Evolutionary conservation across 108 stramenopile genomes (phyloP), one percentile per base, ranked within the genome.

Genomic region (Hondaea fermentalgiana): DNA sequence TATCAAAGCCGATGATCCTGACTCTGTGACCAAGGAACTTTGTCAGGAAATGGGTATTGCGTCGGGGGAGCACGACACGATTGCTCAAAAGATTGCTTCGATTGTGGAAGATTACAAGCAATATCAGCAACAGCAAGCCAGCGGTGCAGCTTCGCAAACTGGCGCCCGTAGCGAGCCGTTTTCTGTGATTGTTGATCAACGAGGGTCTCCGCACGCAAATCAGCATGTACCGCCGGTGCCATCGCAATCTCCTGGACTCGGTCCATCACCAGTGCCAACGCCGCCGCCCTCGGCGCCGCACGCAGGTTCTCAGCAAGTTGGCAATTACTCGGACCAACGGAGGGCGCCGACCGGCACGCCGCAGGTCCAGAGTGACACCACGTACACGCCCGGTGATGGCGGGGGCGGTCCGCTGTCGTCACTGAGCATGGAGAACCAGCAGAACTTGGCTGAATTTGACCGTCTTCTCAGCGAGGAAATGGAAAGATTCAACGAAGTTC

Each of bases 21-120:
- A 96, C 58, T 93, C 95, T 89, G 94, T 97, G 69, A 96, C 95
- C 23, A 94, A 94, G 72, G 97, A 97, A 92, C 96, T 97, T 95
- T 95, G 96, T 17, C 92, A 94, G 29, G 97, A 96, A 64, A 93
- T 97, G 57, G 94, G 93, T 47, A 90, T 97, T 42, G 17, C 12
- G 1, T n/a, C 45, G 3, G 16, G 23, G 10, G 76, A 83, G 23
- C 45, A 47, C 4, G 76, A 3, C n/a, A 23, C 76, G 14, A 83
- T 83, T 35, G 76, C 76, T 2, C 12, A 53, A 35, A 12, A 53
- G 51, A 6, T 83, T 12, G 23, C 45, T 47, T 53, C 45, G 6
- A 6, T 83, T 23, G 76, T 12, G 19, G 43, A 83, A 4, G 76
- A 83, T 10, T 83, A 53, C 51, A 35, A 59, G n/a, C 59, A 59